phyloP scores from a whole-genome alignment of 2,329 filamentous ascomycete genomes.

The Neofusicoccum kwambonambiense region DNA sequence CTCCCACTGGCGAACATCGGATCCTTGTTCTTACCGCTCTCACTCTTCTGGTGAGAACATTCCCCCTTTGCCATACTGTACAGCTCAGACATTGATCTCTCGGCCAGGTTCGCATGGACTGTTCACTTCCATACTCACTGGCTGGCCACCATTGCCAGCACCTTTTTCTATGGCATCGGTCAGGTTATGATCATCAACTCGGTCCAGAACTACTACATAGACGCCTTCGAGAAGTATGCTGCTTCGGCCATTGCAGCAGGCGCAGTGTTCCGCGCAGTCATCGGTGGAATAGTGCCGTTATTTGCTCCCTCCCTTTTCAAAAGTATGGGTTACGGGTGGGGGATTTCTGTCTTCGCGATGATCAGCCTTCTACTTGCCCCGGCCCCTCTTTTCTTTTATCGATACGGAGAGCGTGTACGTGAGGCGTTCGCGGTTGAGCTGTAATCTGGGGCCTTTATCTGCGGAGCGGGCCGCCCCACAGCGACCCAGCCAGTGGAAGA shows the following conservation, averaged over 20 bases:
- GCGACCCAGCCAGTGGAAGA: background rate
- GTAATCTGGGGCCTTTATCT: background rate
- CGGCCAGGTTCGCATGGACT: conserved; percentile 41
- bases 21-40: conserved; percentile 42
- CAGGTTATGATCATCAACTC: conserved; percentile 55
- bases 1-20: conserved; percentile 49
- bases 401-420: conserved; percentile 47
- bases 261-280: conserved; percentile 46
- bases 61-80: too few species aligned
- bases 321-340: conserved; percentile 50
- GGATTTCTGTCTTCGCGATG: conserved; percentile 51
- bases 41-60: conserved; percentile 41
- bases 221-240: conserved; percentile 52
- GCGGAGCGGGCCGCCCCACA: background rate
- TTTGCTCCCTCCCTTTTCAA: conserved; percentile 47
- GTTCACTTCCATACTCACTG: conserved; percentile 43
- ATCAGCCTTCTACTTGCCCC: conserved; percentile 46
- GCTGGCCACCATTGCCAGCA: conserved; percentile 41
- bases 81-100: background rate
- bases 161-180: conserved; percentile 52
- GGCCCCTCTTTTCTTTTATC: conserved; percentile 50
- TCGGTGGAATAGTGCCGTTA: conserved; percentile 49
- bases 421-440: conserved; percentile 42
- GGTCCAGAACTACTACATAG: conserved; percentile 57
- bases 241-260: conserved; percentile 52